Evolutionary conservation across 371 early-diverging fungal genomes (phyloP).

Genomic region (Chytridium lagenaria): DNA sequence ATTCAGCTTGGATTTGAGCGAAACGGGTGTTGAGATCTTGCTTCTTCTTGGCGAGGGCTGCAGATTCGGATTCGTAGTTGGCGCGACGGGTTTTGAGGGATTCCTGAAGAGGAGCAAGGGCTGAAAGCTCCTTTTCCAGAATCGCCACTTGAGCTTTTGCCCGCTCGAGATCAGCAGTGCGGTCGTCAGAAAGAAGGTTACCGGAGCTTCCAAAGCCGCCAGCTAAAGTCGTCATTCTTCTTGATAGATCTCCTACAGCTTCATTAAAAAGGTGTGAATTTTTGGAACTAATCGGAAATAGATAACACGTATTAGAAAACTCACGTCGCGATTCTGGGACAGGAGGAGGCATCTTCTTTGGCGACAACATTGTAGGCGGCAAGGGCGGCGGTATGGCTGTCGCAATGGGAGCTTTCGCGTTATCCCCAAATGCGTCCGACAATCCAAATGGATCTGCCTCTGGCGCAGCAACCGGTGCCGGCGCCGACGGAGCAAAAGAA

Average conservation of each 20-base stretch:
- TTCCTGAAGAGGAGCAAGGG: constrained; percentile 43
- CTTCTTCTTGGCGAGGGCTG: constrained; percentile 39
- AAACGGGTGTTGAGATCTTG: constrained; percentile 45
- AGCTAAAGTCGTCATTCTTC: background rate
- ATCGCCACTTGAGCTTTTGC: constrained; percentile 26
- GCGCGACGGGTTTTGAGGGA: constrained; percentile 41
- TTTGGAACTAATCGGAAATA: background rate
- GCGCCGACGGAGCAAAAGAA: background rate
- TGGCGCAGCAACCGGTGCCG: no score
- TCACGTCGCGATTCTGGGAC: constrained; percentile 7
- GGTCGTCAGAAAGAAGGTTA: constrained; percentile 26
- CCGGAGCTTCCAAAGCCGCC: constrained; percentile 3
- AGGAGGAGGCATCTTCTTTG: constrained; percentile 2
- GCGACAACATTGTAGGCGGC: background rate
- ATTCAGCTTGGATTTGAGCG: constrained; percentile 43
- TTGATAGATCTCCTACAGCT: background rate
- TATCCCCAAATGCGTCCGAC: constrained; percentile 12
- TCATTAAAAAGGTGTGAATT: background rate
- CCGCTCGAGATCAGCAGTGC: constrained; percentile 21
- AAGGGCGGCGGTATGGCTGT: background rate
- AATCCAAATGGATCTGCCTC: constrained; percentile 3
- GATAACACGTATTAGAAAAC: background rate
- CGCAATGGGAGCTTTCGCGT: background rate
- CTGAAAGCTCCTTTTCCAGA: constrained; percentile 37
- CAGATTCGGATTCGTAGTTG: constrained; percentile 45